Percentiles rank a stretch among this genome's conserved stretches.
Evolutionary conservation across 495 filamentous ascomycete genomes (phyloP).

Genomic region (Cryomyces minteri): DNA sequence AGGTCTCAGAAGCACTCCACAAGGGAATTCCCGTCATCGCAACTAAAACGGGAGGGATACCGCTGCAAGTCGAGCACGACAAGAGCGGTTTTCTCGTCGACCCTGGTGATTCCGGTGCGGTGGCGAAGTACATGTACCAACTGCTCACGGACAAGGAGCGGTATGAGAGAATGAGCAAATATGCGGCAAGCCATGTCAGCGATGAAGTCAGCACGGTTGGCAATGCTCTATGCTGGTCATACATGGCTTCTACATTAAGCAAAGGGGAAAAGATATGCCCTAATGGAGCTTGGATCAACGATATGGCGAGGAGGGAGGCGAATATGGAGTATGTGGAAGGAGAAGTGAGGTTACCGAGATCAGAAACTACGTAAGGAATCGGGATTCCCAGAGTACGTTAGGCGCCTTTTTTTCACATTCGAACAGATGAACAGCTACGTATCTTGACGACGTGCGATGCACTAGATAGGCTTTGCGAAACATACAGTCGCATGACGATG

Average conservation of each 20-base stretch:
- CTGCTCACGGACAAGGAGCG: slow-evolving; percentile 48
- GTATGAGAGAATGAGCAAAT: slow-evolving; percentile 48
- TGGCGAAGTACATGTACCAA: slow-evolving; percentile 49
- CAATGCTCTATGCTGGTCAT: slow-evolving; percentile 62
- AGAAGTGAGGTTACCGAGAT: slow-evolving; percentile 38
- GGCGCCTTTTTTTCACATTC: too few relatives aligned
- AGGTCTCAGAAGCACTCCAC: slow-evolving; percentile 75
- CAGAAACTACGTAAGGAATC: neutral
- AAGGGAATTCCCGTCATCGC: slow-evolving; percentile 73
- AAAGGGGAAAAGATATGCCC: slow-evolving; percentile 29
- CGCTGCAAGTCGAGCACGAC: slow-evolving; percentile 55
- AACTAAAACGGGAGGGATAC: slow-evolving; percentile 62
- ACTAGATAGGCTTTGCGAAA: too few relatives aligned
- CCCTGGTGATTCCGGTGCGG: slow-evolving; percentile 51
- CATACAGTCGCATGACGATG: too few relatives aligned
- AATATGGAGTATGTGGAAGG: slow-evolving; percentile 35
- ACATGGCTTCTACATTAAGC: slow-evolving; percentile 45
- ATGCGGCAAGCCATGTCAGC: slow-evolving; percentile 45
- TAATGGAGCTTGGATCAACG: slow-evolving; percentile 50
- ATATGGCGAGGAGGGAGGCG: slow-evolving; percentile 55
- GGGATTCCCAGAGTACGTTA: too few relatives aligned
- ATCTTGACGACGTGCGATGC: too few relatives aligned
- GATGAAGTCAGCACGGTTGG: slow-evolving; percentile 77
- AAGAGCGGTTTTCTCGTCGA: slow-evolving; percentile 65
- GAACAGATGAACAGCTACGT: too few relatives aligned